Conservation (phyloP, 805 yeast species). For the Candida coleopterorum region DNA sequence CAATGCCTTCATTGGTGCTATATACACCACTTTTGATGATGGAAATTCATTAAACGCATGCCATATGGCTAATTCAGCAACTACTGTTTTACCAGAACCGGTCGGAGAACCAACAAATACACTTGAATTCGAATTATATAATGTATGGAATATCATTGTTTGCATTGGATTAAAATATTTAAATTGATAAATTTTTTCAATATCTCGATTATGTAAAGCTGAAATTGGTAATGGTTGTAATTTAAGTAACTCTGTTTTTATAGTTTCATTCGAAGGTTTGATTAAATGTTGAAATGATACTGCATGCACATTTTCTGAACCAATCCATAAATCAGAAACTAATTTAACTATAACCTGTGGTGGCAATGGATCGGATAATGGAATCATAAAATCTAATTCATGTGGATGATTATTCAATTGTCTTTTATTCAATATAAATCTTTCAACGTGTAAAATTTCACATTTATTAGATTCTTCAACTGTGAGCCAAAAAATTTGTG, state of each 20-base stretch:
- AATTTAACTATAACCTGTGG: conserved; percentile 79
- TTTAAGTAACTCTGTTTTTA: conserved; percentile 73
- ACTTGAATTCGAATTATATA: conserved; percentile 73
- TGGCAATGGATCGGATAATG: conserved; percentile 84
- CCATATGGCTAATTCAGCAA: conserved; percentile 96
- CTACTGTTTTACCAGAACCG: conserved; percentile 97
- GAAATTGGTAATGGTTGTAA: conserved; percentile 82
- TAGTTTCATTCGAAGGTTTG: conserved; percentile 80
- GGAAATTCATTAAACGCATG: conserved; percentile 86
- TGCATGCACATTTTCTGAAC: conserved; percentile 69
- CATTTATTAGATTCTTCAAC: conserved; percentile 82
- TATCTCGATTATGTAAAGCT: conserved; percentile 64
- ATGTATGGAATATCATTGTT: conserved; percentile 89
- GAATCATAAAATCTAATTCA: conserved; percentile 88
- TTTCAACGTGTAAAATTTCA: conserved; percentile 75
- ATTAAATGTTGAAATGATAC: conserved; percentile 88
- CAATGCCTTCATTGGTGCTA: conserved; percentile 87
- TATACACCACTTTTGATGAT: conserved; percentile 72
- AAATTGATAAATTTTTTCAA: conserved; percentile 76
- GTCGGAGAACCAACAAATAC: conserved; percentile 97
- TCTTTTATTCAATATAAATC: conserved; percentile 60
- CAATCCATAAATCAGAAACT: conserved; percentile 85
- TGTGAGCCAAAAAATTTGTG: conserved; percentile 87
- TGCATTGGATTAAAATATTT: conserved; percentile 97
- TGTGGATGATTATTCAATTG: conserved; percentile 62